phyloP scores from a whole-genome alignment of 2,329 filamentous ascomycete species.

The Trichoderma koningii region DNA sequence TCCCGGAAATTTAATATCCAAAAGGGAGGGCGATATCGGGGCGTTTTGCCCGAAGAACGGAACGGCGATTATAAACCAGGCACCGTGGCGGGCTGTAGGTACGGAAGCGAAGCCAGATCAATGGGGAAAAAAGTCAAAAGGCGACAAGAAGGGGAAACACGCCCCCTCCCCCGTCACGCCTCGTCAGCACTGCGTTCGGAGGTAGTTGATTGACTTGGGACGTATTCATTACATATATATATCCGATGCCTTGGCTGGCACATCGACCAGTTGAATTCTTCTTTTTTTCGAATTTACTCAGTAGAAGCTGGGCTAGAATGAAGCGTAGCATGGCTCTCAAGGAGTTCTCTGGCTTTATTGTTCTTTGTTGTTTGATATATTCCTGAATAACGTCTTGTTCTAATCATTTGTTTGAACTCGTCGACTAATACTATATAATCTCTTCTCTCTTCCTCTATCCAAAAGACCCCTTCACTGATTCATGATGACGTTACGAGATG shows the following conservation, averaged over 20 bases:
- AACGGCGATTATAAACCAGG: not conserved
- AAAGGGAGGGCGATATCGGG: slow-evolving; percentile 19
- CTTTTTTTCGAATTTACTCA: not conserved
- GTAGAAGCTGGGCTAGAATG: not conserved
- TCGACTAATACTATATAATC: not conserved
- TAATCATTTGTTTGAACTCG: not conserved
- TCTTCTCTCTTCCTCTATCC: not conserved
- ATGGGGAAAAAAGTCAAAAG: not conserved
- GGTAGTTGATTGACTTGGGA: no score
- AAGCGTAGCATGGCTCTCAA: slow-evolving; percentile 6
- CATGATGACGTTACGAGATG: slow-evolving; percentile 19
- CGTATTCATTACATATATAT: not conserved
- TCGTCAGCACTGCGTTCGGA: no score
- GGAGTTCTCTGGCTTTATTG: not conserved
- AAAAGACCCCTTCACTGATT: not conserved
- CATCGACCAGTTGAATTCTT: not conserved
- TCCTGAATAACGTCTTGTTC: not conserved
- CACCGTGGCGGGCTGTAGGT: not conserved
- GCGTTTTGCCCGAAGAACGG: slow-evolving; percentile 13
- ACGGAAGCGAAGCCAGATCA: not conserved
- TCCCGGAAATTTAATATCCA: no score
- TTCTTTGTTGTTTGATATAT: slow-evolving; percentile 14
- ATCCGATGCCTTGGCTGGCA: not conserved
- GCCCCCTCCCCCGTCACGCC: no score
- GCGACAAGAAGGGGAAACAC: no score